Percentiles rank a stretch among this genome's conserved stretches.
These are phyloP conservation scores for Lotus japonicus DNA, from an alignment of 306 rosid species.

Conservation along the genomic window DNA sequence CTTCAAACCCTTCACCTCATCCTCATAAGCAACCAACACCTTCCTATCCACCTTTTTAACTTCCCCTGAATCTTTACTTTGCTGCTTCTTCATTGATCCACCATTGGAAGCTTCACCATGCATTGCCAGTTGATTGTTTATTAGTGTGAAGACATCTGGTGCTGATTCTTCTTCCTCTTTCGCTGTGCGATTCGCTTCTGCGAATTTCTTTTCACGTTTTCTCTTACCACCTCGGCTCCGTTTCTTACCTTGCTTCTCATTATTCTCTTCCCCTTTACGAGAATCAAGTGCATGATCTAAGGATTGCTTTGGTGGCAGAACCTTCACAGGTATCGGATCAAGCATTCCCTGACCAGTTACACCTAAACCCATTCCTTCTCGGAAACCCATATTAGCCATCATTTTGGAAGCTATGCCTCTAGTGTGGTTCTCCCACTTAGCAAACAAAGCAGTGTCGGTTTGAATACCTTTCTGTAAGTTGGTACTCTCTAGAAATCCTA, in stretches of 20 bases:
- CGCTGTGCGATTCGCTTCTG: constrained; percentile 49
- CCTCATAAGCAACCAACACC: constrained; percentile 58
- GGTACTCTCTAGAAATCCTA: constrained; percentile 79
- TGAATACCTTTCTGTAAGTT: constrained; percentile 67
- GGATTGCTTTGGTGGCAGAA: constrained; percentile 84
- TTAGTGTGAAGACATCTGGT: constrained; percentile 71
- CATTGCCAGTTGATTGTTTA: constrained; percentile 74
- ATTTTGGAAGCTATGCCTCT: constrained; percentile 93
- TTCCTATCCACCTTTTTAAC: constrained; percentile 68
- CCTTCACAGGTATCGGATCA: constrained; percentile 68
- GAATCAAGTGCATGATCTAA: constrained; percentile 74
- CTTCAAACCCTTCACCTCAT: constrained; percentile 79
- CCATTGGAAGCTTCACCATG: constrained; percentile 43
- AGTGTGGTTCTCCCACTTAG: constrained; percentile 96
- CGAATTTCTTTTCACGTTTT: constrained; percentile 82
- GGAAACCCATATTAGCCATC: constrained; percentile 96
- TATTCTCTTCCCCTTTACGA: constrained; percentile 33
- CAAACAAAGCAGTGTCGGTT: constrained; percentile 77
- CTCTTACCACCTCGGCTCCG: constrained; percentile 88
- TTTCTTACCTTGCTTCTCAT: constrained; percentile 46
- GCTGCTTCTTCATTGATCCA: constrained; percentile 54
- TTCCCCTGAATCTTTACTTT: constrained; percentile 45
- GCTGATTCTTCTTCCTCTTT: constrained; percentile 53
- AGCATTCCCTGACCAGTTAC: constrained; percentile 84
- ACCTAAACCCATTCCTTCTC: constrained; percentile 89